Base-by-base conservation (phyloP, 2,329 filamentous ascomycete species). In the Xylariaceae sp. region DNA sequence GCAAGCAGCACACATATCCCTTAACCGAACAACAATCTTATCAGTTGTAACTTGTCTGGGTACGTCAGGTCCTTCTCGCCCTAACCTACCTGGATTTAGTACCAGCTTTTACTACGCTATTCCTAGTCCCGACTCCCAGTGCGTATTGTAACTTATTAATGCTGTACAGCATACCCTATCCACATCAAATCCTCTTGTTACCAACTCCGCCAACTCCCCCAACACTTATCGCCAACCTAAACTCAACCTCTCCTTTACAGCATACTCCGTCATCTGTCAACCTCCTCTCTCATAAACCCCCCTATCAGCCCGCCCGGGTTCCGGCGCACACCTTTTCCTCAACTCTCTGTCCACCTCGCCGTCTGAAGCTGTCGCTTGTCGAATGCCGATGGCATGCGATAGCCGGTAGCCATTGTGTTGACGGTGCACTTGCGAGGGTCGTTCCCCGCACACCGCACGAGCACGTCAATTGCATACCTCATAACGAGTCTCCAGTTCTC, bases 381-480 rank as follows among this genome's bases (percentile, higher is more conserved):
- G 40, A 57, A 57, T 52, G 71, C 68, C 70, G 73, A 78, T 78
- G 75, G 69, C 68, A 70, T 65, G 68, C 61, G 64, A 69, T 65
- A 69, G 69, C 63, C 67, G 69, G 60, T 78, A 76, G 68, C 51
- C 60, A 52, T 53, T 57, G 63, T 64, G 63, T 65, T 61, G 64
- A 68, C 68, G 70, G 71, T 70, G 69, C 71, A 72, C 69, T 72
- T 67, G 71, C 68, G 70, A 70, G 72, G 71, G 70, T 72, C 62
- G 55, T 69, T 71, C 69, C 72, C 73, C 73, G 72, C 72, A 74
- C 69, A 69, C 69, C 68, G 69, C 61, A 68, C 53, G 57, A 44
- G 38, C 61, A 64, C 57, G 53, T 56, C 51, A 41, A 30, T 42
- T 7, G 21, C 11, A 24, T 24, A 24, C 11, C 21, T 24, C 21